Evolutionary conservation across 225 moss, liverwort and hornwort species (phyloP), one percentile per base, ranked within the genome.

Genomic region (Asterella californica): DNA sequence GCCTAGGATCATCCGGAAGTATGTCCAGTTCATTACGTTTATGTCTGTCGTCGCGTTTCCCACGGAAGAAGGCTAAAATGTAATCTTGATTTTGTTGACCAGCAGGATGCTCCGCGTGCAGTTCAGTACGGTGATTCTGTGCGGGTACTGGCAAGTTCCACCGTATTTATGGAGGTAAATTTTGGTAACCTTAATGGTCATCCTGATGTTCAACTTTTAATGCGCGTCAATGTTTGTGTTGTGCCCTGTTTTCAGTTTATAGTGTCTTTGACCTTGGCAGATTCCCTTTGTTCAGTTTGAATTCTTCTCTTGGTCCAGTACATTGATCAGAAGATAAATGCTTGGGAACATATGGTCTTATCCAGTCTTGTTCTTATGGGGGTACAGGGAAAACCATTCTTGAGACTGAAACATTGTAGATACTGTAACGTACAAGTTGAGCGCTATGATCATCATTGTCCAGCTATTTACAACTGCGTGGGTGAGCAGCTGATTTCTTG

Each of bases 401-500:
- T 66, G 50, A 79, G 83, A 66, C 24, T 78, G 10, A 83, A 79
- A 74, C 74, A 78, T 73, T 83, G 83, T 77, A 83, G 67, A 53
- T 67, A 83, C 45, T 83, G 83, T 57, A 83, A 83, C 37, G 66
- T 79, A 9, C 73, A 64, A 53, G 30, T 83, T 30, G 74, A 79
- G 62, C 83, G 83, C 38, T 83, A 61, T 75, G 83, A 83, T 75
- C 83, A 83, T 68, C 83, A 83, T 50, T 83, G 83, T 59, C 83
- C 83, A 79, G 83, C 83, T 18, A 79, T 83, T 50, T 73, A 68
- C 46, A 83, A 83, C 52, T 83, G 83, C 78, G 79, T 83, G n/a
- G 83, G 82, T 82, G 72, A 82, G 76, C 8, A 37, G 34, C 10
- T 48, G 34, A 34, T 21, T n/a, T 34, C 25, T 15, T 0, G 45